Conservation (phyloP, 2,329 filamentous ascomycete species). For the Coniochaeta ligniaria region DNA sequence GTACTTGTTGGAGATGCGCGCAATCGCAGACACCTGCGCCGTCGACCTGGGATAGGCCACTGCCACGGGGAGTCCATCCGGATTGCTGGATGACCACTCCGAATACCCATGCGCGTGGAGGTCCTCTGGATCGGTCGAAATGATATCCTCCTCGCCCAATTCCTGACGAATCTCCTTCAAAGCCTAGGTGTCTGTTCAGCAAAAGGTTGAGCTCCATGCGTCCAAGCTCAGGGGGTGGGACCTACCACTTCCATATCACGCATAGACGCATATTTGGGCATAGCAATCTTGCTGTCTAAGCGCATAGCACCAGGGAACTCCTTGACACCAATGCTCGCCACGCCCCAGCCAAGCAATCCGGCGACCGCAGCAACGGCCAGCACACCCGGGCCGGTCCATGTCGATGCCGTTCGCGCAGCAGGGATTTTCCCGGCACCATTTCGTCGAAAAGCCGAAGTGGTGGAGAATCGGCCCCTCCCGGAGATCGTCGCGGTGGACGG, state of each 20-base stretch:
- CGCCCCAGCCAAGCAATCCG: slow-evolving; percentile 32
- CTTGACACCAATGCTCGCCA: slow-evolving; percentile 21
- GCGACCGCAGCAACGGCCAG: slow-evolving; percentile 30
- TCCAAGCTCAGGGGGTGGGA: background rate
- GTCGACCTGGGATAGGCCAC: slow-evolving; percentile 58
- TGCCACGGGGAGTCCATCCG: slow-evolving; percentile 52
- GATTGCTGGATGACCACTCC: slow-evolving; percentile 58
- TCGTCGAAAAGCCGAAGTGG: slow-evolving; percentile 12
- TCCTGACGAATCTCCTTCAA: slow-evolving; percentile 45
- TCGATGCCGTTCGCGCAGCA: slow-evolving; percentile 9
- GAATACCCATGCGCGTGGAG: slow-evolving; percentile 58
- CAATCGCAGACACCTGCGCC: slow-evolving; percentile 51
- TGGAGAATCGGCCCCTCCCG: slow-evolving; percentile 11
- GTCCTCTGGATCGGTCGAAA: slow-evolving; percentile 57
- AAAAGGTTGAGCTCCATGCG: background rate
- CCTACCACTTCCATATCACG: slow-evolving; percentile 34
- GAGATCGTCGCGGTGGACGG: slow-evolving; percentile 4
- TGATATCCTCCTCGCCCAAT: slow-evolving; percentile 43
- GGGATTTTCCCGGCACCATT: background rate
- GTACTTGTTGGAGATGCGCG: slow-evolving; percentile 68
- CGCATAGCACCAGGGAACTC: slow-evolving; percentile 16
- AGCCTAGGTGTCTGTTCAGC: slow-evolving; percentile 28
- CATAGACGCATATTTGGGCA: slow-evolving; percentile 30
- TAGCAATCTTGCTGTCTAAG: slow-evolving; percentile 17
- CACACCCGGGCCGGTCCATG: slow-evolving; percentile 25